Conservation (phyloP, 1,284 basidiomycete genomes). For the Trichosporon coremiiforme region DNA sequence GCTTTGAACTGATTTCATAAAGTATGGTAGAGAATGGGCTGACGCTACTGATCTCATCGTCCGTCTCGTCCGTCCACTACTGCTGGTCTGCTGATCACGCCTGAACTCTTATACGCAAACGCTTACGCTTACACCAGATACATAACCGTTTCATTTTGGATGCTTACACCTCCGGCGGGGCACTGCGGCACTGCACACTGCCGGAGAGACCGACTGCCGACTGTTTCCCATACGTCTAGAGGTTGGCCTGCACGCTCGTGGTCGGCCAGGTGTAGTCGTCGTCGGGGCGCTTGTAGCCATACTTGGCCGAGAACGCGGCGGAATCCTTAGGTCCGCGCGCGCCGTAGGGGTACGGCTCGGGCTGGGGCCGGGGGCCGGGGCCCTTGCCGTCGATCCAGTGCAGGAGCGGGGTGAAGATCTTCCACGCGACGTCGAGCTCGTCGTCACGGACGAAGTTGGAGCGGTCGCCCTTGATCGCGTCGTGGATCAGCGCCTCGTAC, state of each 20-base stretch:
- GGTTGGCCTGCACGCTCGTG: conserved; percentile 43
- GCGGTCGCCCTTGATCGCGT: conserved; percentile 71
- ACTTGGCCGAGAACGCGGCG: conserved; percentile 71
- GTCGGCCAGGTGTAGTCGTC: conserved; percentile 55
- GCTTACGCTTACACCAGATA: conserved; percentile 11
- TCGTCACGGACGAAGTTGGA: conserved; percentile 85
- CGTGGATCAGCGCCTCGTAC: conserved; percentile 87
- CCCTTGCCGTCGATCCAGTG: conserved; percentile 72
- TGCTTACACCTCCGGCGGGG: neutral
- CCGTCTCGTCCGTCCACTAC: too few relatives aligned
- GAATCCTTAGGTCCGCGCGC: conserved; percentile 87
- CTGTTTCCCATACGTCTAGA: conserved; percentile 7
- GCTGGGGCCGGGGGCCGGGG: conserved; percentile 59
- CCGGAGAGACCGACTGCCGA: neutral
- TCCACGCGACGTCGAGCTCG: conserved; percentile 93
- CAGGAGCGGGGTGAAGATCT: conserved; percentile 93
- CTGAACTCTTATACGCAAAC: neutral
- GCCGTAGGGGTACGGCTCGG: conserved; percentile 81
- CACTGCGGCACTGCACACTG: too few relatives aligned
- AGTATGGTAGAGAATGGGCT: neutral
- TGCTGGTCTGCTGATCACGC: neutral
- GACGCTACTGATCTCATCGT: neutral
- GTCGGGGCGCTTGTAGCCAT: conserved; percentile 73
- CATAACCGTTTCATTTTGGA: conserved; percentile 1
- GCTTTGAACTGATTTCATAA: neutral